Percentiles rank a stretch among this genome's conserved stretches.
Evolutionary conservation across 2,329 filamentous ascomycete genomes (phyloP).

Genomic region (Thelonectria rubi): DNA sequence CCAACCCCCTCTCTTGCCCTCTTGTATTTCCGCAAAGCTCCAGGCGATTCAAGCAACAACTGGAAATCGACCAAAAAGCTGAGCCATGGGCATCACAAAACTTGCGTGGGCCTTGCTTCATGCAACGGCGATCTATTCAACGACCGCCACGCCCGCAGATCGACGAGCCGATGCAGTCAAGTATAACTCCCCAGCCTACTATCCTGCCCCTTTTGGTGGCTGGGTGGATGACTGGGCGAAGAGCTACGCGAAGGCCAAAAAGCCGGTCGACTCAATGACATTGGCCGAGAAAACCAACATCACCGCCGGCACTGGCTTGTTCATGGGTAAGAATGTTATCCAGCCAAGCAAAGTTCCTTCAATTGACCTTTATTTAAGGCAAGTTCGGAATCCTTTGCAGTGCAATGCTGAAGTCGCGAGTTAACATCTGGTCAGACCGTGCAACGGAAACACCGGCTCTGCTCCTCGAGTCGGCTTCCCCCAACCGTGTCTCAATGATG

Average conservation of each 20-base stretch:
- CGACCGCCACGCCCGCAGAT: neutral
- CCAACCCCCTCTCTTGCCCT: too few species aligned
- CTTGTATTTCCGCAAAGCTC: too few species aligned
- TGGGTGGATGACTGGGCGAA: conserved; percentile 74
- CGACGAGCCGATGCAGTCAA: conserved; percentile 14
- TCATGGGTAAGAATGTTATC: conserved; percentile 64
- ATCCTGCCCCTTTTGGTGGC: conserved; percentile 76
- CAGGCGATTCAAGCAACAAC: too few species aligned
- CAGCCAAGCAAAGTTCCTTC: neutral
- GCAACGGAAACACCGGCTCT: conserved; percentile 80
- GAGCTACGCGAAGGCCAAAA: conserved; percentile 75
- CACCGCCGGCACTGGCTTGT: conserved; percentile 74
- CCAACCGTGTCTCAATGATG: conserved; percentile 76
- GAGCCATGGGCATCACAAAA: neutral
- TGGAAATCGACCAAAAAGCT: too few species aligned
- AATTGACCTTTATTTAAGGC: conserved; percentile 28
- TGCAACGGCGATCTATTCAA: conserved; percentile 12
- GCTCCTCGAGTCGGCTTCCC: conserved; percentile 76
- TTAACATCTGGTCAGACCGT: conserved; percentile 57
- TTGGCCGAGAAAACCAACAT: conserved; percentile 83
- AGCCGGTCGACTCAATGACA: conserved; percentile 78
- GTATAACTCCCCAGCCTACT: conserved; percentile 65
- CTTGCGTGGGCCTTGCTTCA: conserved; percentile 2
- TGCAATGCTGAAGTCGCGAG: fast-evolving
- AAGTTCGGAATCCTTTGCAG: neutral